phyloP scores from a whole-genome alignment of 306 rosid genomes.

The Corylus americana region DNA sequence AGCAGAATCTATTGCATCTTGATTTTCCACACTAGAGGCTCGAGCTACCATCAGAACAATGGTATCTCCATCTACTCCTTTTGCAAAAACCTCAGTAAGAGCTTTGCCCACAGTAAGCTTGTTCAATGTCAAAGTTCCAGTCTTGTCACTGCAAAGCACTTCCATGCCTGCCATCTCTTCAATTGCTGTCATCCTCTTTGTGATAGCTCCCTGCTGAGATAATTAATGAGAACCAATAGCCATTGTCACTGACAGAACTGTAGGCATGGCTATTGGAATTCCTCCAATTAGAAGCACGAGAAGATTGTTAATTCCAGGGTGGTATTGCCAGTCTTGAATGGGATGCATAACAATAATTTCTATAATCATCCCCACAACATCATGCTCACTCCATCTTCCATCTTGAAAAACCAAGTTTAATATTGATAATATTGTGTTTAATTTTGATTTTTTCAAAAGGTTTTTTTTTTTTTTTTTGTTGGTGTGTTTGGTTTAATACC shows the following conservation, averaged over 20 bases:
- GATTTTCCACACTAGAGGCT: conserved; percentile 92
- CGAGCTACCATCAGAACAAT: conserved; percentile 96
- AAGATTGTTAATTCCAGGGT: conserved; percentile 95
- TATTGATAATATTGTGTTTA: too few species aligned
- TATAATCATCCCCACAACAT: conserved; percentile 66
- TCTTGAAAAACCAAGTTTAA: too few species aligned
- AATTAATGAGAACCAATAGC: conserved; percentile 97
- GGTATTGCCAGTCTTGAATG: conserved; percentile 81
- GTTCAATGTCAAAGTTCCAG: conserved; percentile 91
- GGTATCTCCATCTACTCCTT: conserved; percentile 89
- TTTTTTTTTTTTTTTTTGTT: background rate
- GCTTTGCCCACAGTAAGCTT: conserved; percentile 89
- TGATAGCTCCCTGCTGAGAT: conserved; percentile 98
- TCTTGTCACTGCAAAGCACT: conserved; percentile 98
- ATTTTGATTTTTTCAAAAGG: background rate
- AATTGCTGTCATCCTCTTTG: conserved; percentile 98
- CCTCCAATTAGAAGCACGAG: conserved; percentile 98
- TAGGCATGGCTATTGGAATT: conserved; percentile 99
- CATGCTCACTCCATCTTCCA: too few species aligned
- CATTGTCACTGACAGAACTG: conserved; percentile 97
- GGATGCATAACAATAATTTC: conserved; percentile 97
- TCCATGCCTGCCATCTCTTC: conserved; percentile 99
- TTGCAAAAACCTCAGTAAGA: conserved; percentile 87
- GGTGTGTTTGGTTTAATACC: background rate
- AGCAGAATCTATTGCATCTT: conserved; percentile 95